A percentile compares a stretch with the other conserved stretches of the same genome.
Evolutionary conservation across 179 eudicot species (phyloP).

Genomic region (Silene coronaria): DNA sequence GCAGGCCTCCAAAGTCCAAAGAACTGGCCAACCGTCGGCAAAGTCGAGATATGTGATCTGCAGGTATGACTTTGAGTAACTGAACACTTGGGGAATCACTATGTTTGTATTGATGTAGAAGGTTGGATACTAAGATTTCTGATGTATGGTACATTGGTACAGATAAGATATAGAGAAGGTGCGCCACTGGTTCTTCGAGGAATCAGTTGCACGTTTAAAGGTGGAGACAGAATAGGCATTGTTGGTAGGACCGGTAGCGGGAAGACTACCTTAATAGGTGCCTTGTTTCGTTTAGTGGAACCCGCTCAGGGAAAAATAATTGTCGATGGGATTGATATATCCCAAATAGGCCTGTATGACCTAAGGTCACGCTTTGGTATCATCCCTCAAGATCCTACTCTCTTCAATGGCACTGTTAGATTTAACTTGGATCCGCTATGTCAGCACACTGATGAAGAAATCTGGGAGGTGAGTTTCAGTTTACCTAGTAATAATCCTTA

Average conservation of each 20-base stretch:
- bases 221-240: constrained; percentile 51
- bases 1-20: constrained; percentile 44
- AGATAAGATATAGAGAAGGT: constrained; percentile 73
- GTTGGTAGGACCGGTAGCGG: constrained; percentile 91
- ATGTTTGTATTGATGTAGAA: neutral
- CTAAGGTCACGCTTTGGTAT: constrained; percentile 58
- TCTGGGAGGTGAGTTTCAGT: constrained; percentile 54
- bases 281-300: constrained; percentile 77
- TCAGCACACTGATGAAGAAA: constrained; percentile 44
- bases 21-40: constrained; percentile 66
- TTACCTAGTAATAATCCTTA: too few species aligned
- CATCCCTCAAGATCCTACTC: constrained; percentile 69
- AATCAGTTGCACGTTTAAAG: constrained; percentile 75
- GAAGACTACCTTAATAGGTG: constrained; percentile 78
- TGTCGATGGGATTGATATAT: constrained; percentile 59
- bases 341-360: constrained; percentile 60
- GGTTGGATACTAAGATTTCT: neutral
- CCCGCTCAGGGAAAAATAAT: constrained; percentile 56
- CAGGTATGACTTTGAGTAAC: constrained; percentile 34
- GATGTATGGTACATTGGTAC: constrained; percentile 29
- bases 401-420: too few species aligned
- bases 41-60: constrained; percentile 65
- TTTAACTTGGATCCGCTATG: constrained; percentile 57
- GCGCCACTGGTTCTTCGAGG: constrained; percentile 74
- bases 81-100: neutral